Conservation (phyloP, 495 filamentous ascomycete genomes). For the Halenospora varia region DNA sequence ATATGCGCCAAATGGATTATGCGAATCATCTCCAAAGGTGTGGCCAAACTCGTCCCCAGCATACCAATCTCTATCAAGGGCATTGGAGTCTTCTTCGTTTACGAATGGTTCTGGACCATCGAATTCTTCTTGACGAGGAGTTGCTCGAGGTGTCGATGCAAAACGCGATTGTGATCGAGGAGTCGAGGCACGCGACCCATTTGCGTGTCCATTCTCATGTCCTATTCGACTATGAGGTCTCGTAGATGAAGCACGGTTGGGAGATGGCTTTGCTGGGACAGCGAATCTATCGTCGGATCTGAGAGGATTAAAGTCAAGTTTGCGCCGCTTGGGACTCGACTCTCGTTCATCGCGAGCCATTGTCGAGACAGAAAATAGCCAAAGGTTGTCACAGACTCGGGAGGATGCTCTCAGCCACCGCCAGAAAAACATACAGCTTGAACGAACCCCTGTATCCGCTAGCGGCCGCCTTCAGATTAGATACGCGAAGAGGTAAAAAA, state of each 20-base stretch:
- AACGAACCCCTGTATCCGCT: background rate
- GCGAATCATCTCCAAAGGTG: conserved; percentile 71
- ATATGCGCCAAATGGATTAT: conserved; percentile 64
- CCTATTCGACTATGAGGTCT: conserved; percentile 32
- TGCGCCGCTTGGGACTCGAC: conserved; percentile 56
- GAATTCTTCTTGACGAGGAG: conserved; percentile 47
- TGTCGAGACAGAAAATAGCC: background rate
- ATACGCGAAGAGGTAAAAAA: conserved; percentile 7
- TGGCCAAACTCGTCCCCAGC: conserved; percentile 72
- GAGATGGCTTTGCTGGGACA: conserved; percentile 47
- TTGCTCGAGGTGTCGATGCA: conserved; percentile 33
- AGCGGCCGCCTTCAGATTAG: conserved; percentile 4
- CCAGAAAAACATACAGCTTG: background rate
- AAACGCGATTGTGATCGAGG: conserved; percentile 40
- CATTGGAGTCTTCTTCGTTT: conserved; percentile 45
- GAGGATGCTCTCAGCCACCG: too few relatives aligned
- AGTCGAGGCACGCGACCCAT: conserved; percentile 37
- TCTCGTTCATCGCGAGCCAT: conserved; percentile 40
- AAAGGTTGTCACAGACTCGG: too few relatives aligned
- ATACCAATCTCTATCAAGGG: conserved; percentile 90
- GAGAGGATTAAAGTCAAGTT: conserved; percentile 53
- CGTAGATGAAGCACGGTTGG: conserved; percentile 28
- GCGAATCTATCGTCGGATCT: conserved; percentile 53
- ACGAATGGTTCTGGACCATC: conserved; percentile 47
- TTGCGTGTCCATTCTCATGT: background rate